These are phyloP conservation scores for Penicillium argentinense DNA, from an alignment of 495 filamentous ascomycete genomes.

Conservation along the genomic window DNA sequence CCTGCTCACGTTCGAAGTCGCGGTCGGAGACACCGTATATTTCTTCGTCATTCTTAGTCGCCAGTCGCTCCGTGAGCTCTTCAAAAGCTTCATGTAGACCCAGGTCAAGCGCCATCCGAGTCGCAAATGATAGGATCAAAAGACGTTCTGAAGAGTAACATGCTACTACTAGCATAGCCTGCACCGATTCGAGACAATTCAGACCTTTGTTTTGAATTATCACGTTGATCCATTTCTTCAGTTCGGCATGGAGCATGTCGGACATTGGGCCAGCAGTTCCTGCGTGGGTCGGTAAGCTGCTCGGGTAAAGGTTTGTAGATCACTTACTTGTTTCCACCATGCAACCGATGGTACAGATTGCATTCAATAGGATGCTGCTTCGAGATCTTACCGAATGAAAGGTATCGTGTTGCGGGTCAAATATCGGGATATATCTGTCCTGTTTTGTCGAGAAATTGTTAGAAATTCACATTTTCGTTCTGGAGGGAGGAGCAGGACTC, in stretches of 20 bases:
- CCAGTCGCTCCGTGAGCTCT: conserved; percentile 33
- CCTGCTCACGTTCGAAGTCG: conserved; percentile 27
- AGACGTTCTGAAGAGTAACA: conserved; percentile 51
- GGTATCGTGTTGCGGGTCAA: conserved; percentile 42
- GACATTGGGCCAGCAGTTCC: conserved; percentile 36
- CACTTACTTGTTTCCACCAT: conserved; percentile 37
- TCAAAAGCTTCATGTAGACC: conserved; percentile 44
- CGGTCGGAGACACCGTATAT: conserved; percentile 8
- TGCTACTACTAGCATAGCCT: conserved; percentile 48
- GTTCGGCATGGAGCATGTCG: conserved; percentile 38
- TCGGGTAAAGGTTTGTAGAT: background rate
- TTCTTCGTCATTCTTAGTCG: conserved; percentile 27
- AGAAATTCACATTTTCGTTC: too few relatives aligned
- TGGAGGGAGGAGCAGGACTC: too few relatives aligned
- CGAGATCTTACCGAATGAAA: conserved; percentile 40
- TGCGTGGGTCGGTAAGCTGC: background rate
- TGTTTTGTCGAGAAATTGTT: conserved; percentile 2
- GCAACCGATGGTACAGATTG: conserved; percentile 50
- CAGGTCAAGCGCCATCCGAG: conserved; percentile 47
- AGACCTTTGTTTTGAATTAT: conserved; percentile 40
- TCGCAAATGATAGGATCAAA: conserved; percentile 45
- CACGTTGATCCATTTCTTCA: conserved; percentile 46
- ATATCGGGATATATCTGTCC: conserved; percentile 49
- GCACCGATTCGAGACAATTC: conserved; percentile 44
- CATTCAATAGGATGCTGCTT: conserved; percentile 47